Conservation (phyloP, 2,329 filamentous ascomycete genomes). For the Hymenoscyphus salicellus region DNA sequence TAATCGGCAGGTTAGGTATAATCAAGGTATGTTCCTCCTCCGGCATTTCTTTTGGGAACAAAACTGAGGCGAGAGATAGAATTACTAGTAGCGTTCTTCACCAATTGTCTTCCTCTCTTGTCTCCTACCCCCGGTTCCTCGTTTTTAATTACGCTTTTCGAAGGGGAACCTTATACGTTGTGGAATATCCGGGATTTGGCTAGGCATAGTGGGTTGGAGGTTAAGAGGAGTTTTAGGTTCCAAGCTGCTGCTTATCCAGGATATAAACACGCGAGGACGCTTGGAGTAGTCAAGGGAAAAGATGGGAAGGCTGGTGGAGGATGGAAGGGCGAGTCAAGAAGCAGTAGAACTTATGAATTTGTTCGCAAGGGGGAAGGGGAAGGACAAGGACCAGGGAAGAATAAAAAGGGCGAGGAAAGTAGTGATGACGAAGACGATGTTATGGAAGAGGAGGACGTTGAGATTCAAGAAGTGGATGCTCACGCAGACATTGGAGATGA, state of each 20-base stretch:
- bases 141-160: conserved; percentile 84
- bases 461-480: conserved; percentile 29
- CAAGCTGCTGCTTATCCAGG: conserved; percentile 65
- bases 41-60: not conserved
- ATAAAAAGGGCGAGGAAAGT: conserved; percentile 29
- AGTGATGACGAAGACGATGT: conserved; percentile 30
- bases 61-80: conserved; percentile 40
- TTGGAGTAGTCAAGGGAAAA: conserved; percentile 59
- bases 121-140: conserved; percentile 47
- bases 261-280: conserved; percentile 70
- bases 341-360: conserved; percentile 60
- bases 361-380: conserved; percentile 53
- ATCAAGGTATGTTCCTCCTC: conserved; percentile 55
- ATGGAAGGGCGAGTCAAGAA: conserved; percentile 53
- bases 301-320: conserved; percentile 42
- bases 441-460: conserved; percentile 19
- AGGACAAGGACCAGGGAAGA: conserved; percentile 35
- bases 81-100: conserved; percentile 68
- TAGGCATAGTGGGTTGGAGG: conserved; percentile 69
- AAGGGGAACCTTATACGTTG: conserved; percentile 88
- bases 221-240: conserved; percentile 69
- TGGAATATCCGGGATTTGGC: conserved; percentile 93
- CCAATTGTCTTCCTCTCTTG: conserved; percentile 50
- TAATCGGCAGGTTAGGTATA: conserved; percentile 88
- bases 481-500: conserved; percentile 27